phyloP scores from a whole-genome alignment of 1,139 yeast genomes.

The Pichia sp. region DNA sequence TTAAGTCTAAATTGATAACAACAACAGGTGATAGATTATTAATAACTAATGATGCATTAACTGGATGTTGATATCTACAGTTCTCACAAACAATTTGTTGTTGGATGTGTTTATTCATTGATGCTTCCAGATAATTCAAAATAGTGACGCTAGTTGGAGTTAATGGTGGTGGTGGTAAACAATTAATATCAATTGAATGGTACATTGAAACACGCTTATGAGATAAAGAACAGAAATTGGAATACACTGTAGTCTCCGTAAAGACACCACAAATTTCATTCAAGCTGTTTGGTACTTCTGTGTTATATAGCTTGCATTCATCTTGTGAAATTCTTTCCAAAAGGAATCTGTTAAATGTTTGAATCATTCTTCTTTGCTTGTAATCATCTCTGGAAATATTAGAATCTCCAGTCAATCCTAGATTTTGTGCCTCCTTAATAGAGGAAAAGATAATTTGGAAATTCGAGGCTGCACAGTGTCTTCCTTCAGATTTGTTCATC shows the following conservation, averaged over 20 bases:
- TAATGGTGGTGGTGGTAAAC: conserved; percentile 26
- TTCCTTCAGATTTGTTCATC: conserved; percentile 79
- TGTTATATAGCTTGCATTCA: conserved; percentile 36
- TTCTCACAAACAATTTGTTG: conserved; percentile 50
- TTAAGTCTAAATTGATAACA: conserved; percentile 56
- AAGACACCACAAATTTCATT: conserved; percentile 42
- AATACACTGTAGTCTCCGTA: conserved; percentile 39
- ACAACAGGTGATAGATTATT: conserved; percentile 64
- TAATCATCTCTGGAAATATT: conserved; percentile 31
- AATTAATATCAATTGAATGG: conserved; percentile 31
- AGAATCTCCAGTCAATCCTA: conserved; percentile 54
- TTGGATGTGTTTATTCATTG: conserved; percentile 51
- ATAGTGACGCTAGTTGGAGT: conserved; percentile 33
- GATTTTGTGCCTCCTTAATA: conserved; percentile 43
- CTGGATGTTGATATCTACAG: conserved; percentile 48
- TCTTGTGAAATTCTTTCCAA: conserved; percentile 51
- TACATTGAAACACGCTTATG: conserved; percentile 26
- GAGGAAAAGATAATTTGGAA: conserved; percentile 54
- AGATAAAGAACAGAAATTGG: conserved; percentile 29
- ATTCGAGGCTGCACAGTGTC: conserved; percentile 69
- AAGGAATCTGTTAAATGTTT: conserved; percentile 59
- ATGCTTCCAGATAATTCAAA: conserved; percentile 55
- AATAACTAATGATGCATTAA: conserved; percentile 51
- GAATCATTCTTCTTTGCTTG: conserved; percentile 39
- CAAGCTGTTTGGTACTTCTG: conserved; percentile 26